Evolutionary conservation across 2,329 filamentous ascomycete species (phyloP).

Genomic region (Amauroascus verrucosus): DNA sequence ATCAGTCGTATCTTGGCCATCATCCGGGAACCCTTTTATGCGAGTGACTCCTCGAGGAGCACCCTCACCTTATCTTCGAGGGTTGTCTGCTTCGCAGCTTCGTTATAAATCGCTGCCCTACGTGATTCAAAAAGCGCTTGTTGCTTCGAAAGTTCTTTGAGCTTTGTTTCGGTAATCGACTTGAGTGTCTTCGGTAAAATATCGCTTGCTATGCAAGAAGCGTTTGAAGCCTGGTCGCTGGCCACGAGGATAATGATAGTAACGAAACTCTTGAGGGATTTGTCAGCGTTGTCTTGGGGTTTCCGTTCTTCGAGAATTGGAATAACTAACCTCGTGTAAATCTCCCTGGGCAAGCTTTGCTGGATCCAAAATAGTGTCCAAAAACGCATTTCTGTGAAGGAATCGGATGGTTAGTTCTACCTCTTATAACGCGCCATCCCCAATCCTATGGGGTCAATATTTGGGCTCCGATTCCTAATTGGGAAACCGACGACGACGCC

Average conservation of each 20-base stretch:
- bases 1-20: slow-evolving; percentile 25
- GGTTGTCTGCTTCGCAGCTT: slow-evolving; percentile 23
- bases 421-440: too few species aligned
- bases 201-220: slow-evolving; percentile 11
- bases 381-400: background rate
- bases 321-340: background rate
- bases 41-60: slow-evolving; percentile 32
- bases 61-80: slow-evolving; percentile 26
- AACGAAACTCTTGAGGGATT: background rate
- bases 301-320: background rate
- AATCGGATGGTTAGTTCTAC: too few species aligned
- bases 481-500: too few species aligned
- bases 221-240: background rate
- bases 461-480: too few species aligned
- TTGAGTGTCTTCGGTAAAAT: slow-evolving; percentile 45
- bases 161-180: slow-evolving; percentile 47
- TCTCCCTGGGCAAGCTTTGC: too few species aligned
- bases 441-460: too few species aligned
- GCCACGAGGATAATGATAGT: background rate
- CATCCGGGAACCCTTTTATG: slow-evolving; percentile 29
- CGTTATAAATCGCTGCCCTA: slow-evolving; percentile 36
- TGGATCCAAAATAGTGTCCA: background rate
- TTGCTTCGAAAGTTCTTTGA: slow-evolving; percentile 47
- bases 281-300: background rate
- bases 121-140: slow-evolving; percentile 41